Percentiles rank a stretch among this genome's conserved stretches.
phyloP scores from a whole-genome alignment of 2,329 filamentous ascomycete genomes.

The Colletotrichum eremochloae region DNA sequence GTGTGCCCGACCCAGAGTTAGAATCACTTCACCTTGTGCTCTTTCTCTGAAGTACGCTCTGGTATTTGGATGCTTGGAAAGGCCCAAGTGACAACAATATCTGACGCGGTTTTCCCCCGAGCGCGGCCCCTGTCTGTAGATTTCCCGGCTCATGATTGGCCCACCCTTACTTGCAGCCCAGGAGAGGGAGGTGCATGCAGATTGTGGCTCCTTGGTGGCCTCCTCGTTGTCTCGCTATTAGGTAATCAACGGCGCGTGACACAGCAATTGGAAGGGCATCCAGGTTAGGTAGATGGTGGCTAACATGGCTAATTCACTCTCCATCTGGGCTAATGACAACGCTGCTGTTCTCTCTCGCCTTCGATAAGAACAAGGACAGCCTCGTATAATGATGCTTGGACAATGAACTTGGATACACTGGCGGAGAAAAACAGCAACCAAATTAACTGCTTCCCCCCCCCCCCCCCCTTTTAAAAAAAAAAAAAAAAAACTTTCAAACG shows the following conservation, averaged over 20 bases:
- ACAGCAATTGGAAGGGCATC: not conserved
- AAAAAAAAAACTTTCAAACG: not conserved
- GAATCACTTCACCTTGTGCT: conserved; percentile 2
- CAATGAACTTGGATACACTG: not conserved
- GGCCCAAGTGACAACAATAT: conserved; percentile 21
- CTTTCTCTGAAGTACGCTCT: conserved; percentile 9
- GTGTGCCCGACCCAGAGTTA: not conserved
- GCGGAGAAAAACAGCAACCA: not conserved
- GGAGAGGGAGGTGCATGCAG: conserved; percentile 8
- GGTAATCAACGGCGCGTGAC: not conserved
- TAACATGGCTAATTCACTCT: not conserved
- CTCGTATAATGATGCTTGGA: too few relatives aligned
- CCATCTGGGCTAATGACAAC: not conserved
- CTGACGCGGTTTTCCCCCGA: conserved; percentile 27
- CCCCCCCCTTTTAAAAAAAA: too few relatives aligned
- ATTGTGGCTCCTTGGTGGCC: not conserved
- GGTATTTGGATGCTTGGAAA: conserved; percentile 9
- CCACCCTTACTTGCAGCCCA: conserved; percentile 2
- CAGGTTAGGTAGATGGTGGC: not conserved
- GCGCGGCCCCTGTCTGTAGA: conserved; percentile 19
- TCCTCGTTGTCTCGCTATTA: not conserved
- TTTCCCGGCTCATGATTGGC: conserved; percentile 21
- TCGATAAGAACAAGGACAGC: not conserved
- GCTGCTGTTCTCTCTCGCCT: not conserved
- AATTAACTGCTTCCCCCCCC: too few relatives aligned